These are phyloP conservation scores for Triticum dicoccoides DNA, from an alignment of 176 grass and related monocot genomes.

Conservation along the genomic window DNA sequence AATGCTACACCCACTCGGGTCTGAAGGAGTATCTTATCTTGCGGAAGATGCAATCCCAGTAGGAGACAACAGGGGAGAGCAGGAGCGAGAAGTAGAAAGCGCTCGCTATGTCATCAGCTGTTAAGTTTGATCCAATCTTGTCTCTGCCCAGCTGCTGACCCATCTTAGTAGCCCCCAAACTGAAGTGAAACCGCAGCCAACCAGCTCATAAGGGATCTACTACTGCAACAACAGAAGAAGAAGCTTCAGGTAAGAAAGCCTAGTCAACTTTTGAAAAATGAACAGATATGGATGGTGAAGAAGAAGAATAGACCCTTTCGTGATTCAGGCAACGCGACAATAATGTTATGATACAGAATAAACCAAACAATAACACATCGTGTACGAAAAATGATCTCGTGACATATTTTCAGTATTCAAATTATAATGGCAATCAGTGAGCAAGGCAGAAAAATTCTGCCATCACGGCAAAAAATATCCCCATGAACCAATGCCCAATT, in stretches of 20 bases:
- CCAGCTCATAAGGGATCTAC: slow-evolving; percentile 65
- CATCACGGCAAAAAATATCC: no score
- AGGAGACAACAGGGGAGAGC: slow-evolving; percentile 72
- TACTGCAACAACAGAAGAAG: slow-evolving; percentile 26
- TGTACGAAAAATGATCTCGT: no score
- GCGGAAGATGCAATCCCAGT: slow-evolving; percentile 94
- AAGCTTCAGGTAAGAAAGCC: neutral
- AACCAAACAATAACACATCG: no score
- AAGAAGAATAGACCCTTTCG: neutral
- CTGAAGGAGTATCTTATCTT: slow-evolving; percentile 97
- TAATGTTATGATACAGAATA: neutral
- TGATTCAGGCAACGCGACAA: neutral
- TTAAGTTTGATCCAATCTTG: slow-evolving; percentile 39
- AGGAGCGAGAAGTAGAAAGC: slow-evolving; percentile 57
- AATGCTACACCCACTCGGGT: slow-evolving; percentile 83
- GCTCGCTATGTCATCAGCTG: slow-evolving; percentile 51
- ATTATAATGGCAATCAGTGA: no score
- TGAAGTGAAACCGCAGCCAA: slow-evolving; percentile 33
- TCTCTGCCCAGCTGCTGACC: slow-evolving; percentile 36
- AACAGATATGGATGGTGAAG: neutral
- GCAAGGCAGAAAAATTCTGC: no score
- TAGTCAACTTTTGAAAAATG: neutral
- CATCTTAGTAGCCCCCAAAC: slow-evolving; percentile 57
- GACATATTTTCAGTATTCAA: no score
- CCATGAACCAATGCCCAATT: no score